phyloP scores from a whole-genome alignment of 2,329 filamentous ascomycete species.

The Alternaria dauci region DNA sequence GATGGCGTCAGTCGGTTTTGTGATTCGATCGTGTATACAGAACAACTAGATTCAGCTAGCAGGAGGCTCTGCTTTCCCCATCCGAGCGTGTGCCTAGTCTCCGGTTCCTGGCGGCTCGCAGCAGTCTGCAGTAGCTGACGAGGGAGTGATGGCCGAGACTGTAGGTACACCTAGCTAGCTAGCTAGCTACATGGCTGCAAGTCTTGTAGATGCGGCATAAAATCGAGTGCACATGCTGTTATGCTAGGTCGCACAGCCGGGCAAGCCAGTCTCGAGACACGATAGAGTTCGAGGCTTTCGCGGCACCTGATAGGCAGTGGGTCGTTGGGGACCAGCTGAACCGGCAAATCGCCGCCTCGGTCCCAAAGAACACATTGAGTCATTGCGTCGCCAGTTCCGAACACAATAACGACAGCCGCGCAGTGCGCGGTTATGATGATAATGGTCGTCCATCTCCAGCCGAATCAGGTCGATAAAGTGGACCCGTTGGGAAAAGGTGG shows the following conservation, averaged over 20 bases:
- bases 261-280: slow-evolving; percentile 19
- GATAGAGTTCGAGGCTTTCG: slow-evolving; percentile 28
- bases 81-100: slow-evolving; percentile 39
- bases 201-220: slow-evolving; percentile 15
- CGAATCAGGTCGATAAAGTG: slow-evolving; percentile 22
- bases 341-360: slow-evolving; percentile 16
- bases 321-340: slow-evolving; percentile 25
- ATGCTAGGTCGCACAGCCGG: slow-evolving; percentile 17
- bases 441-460: slow-evolving; percentile 10
- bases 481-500: slow-evolving; percentile 34
- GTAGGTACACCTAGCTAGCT: neutral
- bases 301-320: slow-evolving; percentile 27
- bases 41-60: slow-evolving; percentile 26
- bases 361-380: slow-evolving; percentile 16
- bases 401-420: slow-evolving; percentile 35
- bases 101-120: slow-evolving; percentile 36
- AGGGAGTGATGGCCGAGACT: slow-evolving; percentile 11
- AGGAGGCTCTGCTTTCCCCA: slow-evolving; percentile 48
- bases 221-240: neutral
- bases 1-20: slow-evolving; percentile 32
- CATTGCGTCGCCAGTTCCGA: slow-evolving; percentile 7
- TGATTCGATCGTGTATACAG: slow-evolving; percentile 27
- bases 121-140: slow-evolving; percentile 12
- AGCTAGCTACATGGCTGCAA: slow-evolving; percentile 1
- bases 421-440: slow-evolving; percentile 39